These are phyloP conservation scores for Chenopodium suecicum DNA, from an alignment of 148 eudicot species.

Conservation along the genomic window DNA sequence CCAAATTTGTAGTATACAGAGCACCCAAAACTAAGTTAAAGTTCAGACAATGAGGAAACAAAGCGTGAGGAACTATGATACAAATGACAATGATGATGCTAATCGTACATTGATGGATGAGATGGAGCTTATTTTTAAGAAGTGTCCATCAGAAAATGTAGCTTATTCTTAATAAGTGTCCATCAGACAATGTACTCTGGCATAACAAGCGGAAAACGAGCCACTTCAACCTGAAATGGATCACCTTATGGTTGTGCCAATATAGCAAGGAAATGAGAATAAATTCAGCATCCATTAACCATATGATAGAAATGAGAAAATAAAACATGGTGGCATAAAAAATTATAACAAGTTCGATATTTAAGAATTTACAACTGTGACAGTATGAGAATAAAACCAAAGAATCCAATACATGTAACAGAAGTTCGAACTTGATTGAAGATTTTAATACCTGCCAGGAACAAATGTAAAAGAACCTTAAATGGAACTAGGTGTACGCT, in stretches of 20 bases:
- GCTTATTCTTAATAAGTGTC: background rate
- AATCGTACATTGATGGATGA: background rate
- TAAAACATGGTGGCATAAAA: background rate
- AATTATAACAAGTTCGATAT: background rate
- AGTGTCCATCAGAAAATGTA: slow-evolving; percentile 79
- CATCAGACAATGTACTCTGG: slow-evolving; percentile 78
- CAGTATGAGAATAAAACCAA: background rate
- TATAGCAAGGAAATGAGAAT: slow-evolving; percentile 28
- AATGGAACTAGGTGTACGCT: slow-evolving; percentile 49
- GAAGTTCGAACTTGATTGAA: background rate
- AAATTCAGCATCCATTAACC: background rate
- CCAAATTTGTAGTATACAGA: background rate
- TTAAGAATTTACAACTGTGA: background rate
- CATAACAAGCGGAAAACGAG: slow-evolving; percentile 49
- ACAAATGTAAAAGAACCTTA: slow-evolving; percentile 87
- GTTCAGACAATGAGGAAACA: background rate
- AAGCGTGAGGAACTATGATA: background rate
- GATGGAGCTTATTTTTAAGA: background rate
- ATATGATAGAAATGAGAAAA: background rate
- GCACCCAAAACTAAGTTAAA: background rate
- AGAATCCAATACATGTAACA: background rate
- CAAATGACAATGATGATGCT: background rate
- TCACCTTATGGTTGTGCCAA: slow-evolving; percentile 54
- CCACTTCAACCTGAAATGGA: slow-evolving; percentile 60
- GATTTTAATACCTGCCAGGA: slow-evolving; percentile 71